Conservation (phyloP, 108 stramenopile species). For the Aurantiochytrium sp. region DNA sequence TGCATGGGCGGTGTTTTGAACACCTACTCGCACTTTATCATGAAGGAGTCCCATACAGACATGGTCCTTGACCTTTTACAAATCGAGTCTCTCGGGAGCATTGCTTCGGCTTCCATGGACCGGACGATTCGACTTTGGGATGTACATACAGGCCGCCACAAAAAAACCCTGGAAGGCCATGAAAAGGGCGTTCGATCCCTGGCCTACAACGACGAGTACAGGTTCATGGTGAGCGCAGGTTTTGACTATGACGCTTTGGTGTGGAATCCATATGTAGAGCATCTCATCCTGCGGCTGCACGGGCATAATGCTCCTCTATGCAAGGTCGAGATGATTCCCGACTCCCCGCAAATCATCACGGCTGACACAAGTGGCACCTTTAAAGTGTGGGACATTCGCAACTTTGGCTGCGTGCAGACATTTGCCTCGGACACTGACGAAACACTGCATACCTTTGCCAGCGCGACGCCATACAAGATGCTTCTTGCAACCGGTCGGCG, state of each 20-base stretch:
- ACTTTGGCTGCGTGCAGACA: conserved; percentile 38
- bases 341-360: conserved; percentile 31
- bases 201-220: conserved; percentile 34
- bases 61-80: conserved; percentile 23
- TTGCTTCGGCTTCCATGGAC: conserved; percentile 32
- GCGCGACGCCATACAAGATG: background rate
- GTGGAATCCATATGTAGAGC: conserved; percentile 41
- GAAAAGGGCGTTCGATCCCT: conserved; percentile 33
- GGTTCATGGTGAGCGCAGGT: conserved; percentile 37
- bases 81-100: conserved; percentile 5
- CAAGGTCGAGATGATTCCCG: conserved; percentile 34
- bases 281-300: conserved; percentile 28
- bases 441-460: conserved; percentile 20
- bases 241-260: conserved; percentile 40
- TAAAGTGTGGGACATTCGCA: conserved; percentile 46
- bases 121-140: conserved; percentile 44
- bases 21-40: background rate
- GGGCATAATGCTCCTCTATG: conserved; percentile 36
- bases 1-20: background rate
- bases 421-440: background rate
- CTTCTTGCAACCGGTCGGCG: conserved; percentile 27
- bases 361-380: conserved; percentile 35
- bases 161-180: conserved; percentile 35
- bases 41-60: conserved; percentile 21
- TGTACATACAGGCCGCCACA: conserved; percentile 26